Conservation (phyloP, 345 rosid species). For the Gossypium raimondii region DNA sequence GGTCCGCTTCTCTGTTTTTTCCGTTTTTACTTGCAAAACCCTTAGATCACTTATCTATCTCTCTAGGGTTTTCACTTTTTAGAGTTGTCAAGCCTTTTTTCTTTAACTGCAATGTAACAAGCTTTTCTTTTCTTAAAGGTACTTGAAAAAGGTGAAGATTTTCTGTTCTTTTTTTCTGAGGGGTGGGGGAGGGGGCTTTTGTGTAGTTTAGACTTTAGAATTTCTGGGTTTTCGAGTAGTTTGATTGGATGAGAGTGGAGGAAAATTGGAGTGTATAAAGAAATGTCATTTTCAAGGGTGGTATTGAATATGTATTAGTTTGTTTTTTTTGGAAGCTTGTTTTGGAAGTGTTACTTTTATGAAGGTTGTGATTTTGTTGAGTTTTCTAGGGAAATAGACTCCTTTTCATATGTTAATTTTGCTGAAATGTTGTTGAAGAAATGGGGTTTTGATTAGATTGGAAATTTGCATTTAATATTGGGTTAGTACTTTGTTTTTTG, state of each 20-base stretch:
- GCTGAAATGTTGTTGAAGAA: constrained; percentile 15
- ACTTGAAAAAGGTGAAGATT: background rate
- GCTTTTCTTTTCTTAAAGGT: constrained; percentile 1
- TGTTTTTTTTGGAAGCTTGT: background rate
- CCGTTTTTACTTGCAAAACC: constrained; percentile 14
- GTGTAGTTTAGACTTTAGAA: constrained; percentile 9
- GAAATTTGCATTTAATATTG: constrained; percentile 16
- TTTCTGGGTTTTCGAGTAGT: background rate
- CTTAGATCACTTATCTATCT: constrained; percentile 31
- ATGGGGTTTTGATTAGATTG: constrained; percentile 13
- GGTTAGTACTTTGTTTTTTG: background rate
- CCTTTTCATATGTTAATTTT: background rate
- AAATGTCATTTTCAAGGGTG: constrained; percentile 13
- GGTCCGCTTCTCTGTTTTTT: constrained; percentile 12
- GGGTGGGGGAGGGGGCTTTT: constrained; percentile 14
- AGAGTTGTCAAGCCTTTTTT: constrained; percentile 14
- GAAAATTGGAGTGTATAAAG: constrained; percentile 5
- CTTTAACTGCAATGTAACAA: background rate
- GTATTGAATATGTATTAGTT: constrained; percentile 4
- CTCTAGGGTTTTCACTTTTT: background rate
- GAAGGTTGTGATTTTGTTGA: constrained; percentile 6
- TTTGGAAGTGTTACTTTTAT: background rate
- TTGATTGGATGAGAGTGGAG: constrained; percentile 12
- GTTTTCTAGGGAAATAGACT: background rate
- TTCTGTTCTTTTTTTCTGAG: background rate